phyloP scores from a whole-genome alignment of 2,329 filamentous ascomycete species.

The Xylaria sp. region DNA sequence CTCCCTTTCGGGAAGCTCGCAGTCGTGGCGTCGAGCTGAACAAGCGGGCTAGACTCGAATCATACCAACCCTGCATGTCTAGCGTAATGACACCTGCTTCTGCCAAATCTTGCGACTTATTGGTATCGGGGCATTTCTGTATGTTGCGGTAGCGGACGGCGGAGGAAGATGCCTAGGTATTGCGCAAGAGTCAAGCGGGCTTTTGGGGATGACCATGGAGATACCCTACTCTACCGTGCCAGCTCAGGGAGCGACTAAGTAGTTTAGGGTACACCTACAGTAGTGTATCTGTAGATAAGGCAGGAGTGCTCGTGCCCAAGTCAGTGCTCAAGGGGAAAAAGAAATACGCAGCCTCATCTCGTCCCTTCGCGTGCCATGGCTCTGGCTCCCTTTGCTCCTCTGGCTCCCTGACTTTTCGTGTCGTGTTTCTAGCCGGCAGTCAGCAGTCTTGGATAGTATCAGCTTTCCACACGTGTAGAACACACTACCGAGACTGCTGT shows the following conservation, averaged over 20 bases:
- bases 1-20: slow-evolving; percentile 23
- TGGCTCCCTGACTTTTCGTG: neutral
- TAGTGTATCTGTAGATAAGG: too few relatives aligned
- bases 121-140: neutral
- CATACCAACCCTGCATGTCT: slow-evolving; percentile 14
- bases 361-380: slow-evolving; percentile 1
- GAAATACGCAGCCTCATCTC: neutral
- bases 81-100: slow-evolving; percentile 5
- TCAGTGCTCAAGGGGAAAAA: neutral
- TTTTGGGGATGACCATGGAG: neutral
- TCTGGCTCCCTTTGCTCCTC: neutral
- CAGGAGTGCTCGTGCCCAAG: too few relatives aligned
- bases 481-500: neutral
- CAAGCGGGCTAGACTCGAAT: slow-evolving; percentile 6
- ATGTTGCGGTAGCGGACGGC: neutral
- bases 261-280: too few relatives aligned
- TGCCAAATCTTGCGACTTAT: neutral
- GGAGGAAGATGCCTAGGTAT: neutral
- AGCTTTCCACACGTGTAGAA: neutral
- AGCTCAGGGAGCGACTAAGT: neutral
- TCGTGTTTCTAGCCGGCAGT: neutral
- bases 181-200: neutral
- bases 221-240: neutral
- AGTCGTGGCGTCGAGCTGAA: slow-evolving; percentile 18
- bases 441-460: neutral